These are phyloP conservation scores for Raddia distichophylla DNA, from an alignment of 176 grass and related monocot genomes.

Conservation along the genomic window DNA sequence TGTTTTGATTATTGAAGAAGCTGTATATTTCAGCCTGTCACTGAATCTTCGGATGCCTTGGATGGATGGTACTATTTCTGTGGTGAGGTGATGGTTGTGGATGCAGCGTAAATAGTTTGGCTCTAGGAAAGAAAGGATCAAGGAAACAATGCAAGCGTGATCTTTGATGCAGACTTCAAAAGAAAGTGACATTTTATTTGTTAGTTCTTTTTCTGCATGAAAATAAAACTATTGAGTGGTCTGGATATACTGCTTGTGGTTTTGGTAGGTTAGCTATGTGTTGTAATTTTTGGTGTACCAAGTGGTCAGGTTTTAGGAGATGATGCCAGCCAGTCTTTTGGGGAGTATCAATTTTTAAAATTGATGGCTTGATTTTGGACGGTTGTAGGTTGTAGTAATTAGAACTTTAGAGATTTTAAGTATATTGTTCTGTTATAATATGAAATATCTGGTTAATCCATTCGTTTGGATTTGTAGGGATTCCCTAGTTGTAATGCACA, in stretches of 20 bases:
- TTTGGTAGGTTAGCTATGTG: slow-evolving; percentile 38
- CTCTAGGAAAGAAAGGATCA: slow-evolving; percentile 31
- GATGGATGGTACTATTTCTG: slow-evolving; percentile 30
- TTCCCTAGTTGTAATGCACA: background rate
- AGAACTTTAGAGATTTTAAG: background rate
- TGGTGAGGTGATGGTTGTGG: slow-evolving; percentile 6
- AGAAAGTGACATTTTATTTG: slow-evolving; percentile 31
- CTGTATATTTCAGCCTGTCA: background rate
- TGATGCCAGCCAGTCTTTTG: background rate
- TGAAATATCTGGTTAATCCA: slow-evolving; percentile 20
- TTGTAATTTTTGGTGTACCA: slow-evolving; percentile 24
- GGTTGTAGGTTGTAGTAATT: background rate
- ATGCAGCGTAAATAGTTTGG: slow-evolving; percentile 44
- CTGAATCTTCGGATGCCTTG: slow-evolving; percentile 3
- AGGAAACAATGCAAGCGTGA: slow-evolving; percentile 16
- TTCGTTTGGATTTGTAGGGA: background rate
- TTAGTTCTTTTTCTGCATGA: slow-evolving; percentile 2
- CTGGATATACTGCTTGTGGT: slow-evolving; percentile 21
- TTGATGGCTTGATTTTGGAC: background rate
- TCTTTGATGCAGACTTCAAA: slow-evolving; percentile 27
- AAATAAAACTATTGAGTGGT: slow-evolving; percentile 35
- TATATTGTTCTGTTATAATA: background rate
- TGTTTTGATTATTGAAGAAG: slow-evolving; percentile 24
- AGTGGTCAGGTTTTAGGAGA: slow-evolving; percentile 9
- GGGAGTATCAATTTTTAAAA: background rate